Evolutionary conservation across 192 early-diverging fungal genomes (phyloP), one percentile per base, ranked within the genome.

Genomic region (Helicostylum pulchrum): DNA sequence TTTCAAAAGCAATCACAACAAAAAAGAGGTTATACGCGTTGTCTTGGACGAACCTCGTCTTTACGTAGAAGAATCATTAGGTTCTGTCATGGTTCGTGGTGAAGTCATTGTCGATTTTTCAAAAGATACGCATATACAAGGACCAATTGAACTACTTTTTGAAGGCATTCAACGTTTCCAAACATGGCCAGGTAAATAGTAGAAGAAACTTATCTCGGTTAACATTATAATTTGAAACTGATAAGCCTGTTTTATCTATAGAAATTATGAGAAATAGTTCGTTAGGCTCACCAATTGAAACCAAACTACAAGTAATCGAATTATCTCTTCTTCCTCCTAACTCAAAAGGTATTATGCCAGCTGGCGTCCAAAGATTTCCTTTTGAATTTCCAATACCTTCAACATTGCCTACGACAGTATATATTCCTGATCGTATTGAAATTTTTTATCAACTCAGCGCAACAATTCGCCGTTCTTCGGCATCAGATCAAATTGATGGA

Each of bases 371-470:
- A 31, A 59, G 65, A 11, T 50, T 72, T 17, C 71, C 71, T 12
- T 72, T 72, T 47, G 71, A 72, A 51, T 63, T 72, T 20, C 71
- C 71, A 23, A 72, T 72, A 14, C 65, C 71, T 21, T 23, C 59
- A 23, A 52, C 65, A 5, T 21, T 72, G 20, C 71, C 71, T 34
- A 52, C 71, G 2, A 59, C 65, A 3, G 21, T 67, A 19, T 14
- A 19, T 2, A 62, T 72, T 19, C 36, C 60, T 12, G 53, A 72
- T 1, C 54, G 60, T 36, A 20, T 62, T 7, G 19, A 51, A 4
- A 72, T 72, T 8, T 67, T 56, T 11, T 72, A 72, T 30, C 65
- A 65, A 23, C 23, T 72, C 15, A 62, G 48, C 11, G 71, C 71
- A 2, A 55, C 31, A 4, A 43, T 67, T 10, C 17, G 20, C 0